Base-by-base conservation (phyloP, 2,329 filamentous ascomycete species). In the Sporothrix dimorphospora region DNA sequence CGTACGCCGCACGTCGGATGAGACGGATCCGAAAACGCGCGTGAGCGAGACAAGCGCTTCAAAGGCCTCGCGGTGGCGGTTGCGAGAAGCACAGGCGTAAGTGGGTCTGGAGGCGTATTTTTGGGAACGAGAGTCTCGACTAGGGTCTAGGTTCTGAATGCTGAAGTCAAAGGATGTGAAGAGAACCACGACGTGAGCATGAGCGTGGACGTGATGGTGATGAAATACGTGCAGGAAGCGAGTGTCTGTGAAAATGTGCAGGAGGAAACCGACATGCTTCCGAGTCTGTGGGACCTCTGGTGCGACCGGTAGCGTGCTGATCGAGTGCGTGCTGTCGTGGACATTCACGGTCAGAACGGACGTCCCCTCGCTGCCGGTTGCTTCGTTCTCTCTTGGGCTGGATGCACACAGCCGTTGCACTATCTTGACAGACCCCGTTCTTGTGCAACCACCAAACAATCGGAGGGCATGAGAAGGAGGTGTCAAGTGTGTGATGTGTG, bases 261-360 rank as follows among this genome's bases (percentile, higher is more conserved):
- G 21, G 30, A 55, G 30, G n/a, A 40, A 42, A 45, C 34, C 12
- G 30, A 42, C 66, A 69, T 55, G 49, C 49, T 69, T 55, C 49
- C 49, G 34, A 40, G 66, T 51, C 49, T 55, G 66, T 55, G 49
- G 21, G 34, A 69, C 34, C 42, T 14, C 19, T n/a, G 30, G 57
- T 61, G 19, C 16, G 57, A 40, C 57, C 57, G 30, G 19, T 8
- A 12, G 9, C 57, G 30, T 40, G 19, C 9, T 65, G 59, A 40
- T 27, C 59, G 57, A 63, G 38, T 65, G 59, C 59, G 38, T 65
- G 5, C 59, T 65, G 59, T 45, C 12, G 59, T 65, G 59, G 21
- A 21, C 19, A 9, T 11, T 3, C 57, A 63, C 57, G 19, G 38
- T 45, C 38, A 63, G 19, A 42, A 45, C 34, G 40, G n/a, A 45